Percentiles rank a stretch among this genome's conserved stretches.
Evolutionary conservation across 2,329 filamentous ascomycete species (phyloP).

Genomic region (Arthrinium puccinioides): DNA sequence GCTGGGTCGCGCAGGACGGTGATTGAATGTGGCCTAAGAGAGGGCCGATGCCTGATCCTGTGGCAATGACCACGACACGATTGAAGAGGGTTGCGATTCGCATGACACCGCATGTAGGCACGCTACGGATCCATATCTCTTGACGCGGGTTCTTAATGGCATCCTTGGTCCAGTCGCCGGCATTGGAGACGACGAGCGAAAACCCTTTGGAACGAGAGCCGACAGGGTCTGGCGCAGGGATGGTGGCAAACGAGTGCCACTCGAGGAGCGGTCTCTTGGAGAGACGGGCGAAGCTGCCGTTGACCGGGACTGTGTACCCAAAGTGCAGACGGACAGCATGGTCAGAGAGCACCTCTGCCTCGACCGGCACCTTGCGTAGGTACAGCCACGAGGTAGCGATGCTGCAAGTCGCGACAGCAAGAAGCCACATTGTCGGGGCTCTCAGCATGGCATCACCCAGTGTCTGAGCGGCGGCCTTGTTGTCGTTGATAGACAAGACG

Average conservation of each 20-base stretch:
- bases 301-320: conserved; percentile 51
- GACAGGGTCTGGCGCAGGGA: conserved; percentile 44
- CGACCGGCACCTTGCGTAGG: conserved; percentile 60
- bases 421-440: conserved; percentile 56
- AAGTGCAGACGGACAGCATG: conserved; percentile 70
- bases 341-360: conserved; percentile 58
- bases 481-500: conserved; percentile 44
- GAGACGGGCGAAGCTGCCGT: conserved; percentile 51
- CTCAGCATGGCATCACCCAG: conserved; percentile 29
- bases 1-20: conserved; percentile 39
- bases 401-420: conserved; percentile 55
- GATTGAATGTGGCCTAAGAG: conserved; percentile 53
- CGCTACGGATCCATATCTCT: conserved; percentile 60
- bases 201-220: conserved; percentile 42
- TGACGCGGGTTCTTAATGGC: conserved; percentile 56
- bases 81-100: conserved; percentile 60
- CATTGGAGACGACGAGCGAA: conserved; percentile 63
- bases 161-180: conserved; percentile 65
- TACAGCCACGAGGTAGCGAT: conserved; percentile 68
- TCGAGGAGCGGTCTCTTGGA: conserved; percentile 58
- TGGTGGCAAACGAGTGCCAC: conserved; percentile 71
- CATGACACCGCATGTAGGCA: conserved; percentile 60
- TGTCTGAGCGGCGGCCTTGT: conserved; percentile 15
- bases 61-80: conserved; percentile 59
- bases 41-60: conserved; percentile 67